A percentile compares a stretch with the other conserved stretches of the same genome.
phyloP scores from a whole-genome alignment of 768 basidiomycete species.

The Leccinum variicolor region DNA sequence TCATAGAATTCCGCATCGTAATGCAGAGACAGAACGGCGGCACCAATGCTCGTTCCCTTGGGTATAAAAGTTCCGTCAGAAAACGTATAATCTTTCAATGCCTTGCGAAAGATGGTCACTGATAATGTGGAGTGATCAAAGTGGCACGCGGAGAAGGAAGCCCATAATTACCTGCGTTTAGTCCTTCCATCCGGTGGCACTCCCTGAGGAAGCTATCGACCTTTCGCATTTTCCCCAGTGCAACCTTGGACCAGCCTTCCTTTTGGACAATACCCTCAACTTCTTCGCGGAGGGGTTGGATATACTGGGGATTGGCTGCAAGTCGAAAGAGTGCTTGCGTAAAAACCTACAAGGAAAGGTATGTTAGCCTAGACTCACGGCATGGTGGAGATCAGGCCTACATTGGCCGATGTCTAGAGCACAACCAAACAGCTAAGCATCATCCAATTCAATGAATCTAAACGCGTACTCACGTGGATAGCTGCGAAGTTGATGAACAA shows the following conservation, averaged over 20 bases:
- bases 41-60: neutral
- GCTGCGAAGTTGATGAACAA: conserved; percentile 16
- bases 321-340: neutral
- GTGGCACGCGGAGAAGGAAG: no score
- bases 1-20: neutral
- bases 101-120: neutral
- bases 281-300: neutral
- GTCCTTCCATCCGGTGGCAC: neutral
- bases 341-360: neutral
- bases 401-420: neutral
- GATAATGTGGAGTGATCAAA: neutral
- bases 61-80: neutral
- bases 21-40: neutral
- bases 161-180: neutral
- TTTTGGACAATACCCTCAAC: neutral
- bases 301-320: neutral
- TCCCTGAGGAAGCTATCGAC: neutral
- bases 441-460: neutral
- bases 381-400: neutral
- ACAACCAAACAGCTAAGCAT: neutral
- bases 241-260: neutral
- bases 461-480: conserved; percentile 16
- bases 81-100: neutral
- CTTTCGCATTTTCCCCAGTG: neutral
- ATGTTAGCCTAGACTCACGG: no score